Evolutionary conservation across 192 early-diverging fungal genomes (phyloP).

Genomic region (Piromyces sp.): DNA sequence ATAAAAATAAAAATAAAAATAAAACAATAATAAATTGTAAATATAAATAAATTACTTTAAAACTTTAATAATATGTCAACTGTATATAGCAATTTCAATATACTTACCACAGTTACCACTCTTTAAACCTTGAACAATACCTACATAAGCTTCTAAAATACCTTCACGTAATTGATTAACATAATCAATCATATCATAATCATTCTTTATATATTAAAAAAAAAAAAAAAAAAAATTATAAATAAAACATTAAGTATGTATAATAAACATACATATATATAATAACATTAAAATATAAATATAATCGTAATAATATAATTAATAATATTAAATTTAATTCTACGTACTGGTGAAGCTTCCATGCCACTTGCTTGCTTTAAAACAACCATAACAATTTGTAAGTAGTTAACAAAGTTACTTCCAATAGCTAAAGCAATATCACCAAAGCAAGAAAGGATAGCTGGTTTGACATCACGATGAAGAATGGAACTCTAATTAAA

Average conservation of each 20-base stretch:
- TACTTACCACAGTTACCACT: slow-evolving; percentile 47
- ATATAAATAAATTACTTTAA: too few relatives aligned
- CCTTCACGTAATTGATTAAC: slow-evolving; percentile 67
- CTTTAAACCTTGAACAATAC: slow-evolving; percentile 86
- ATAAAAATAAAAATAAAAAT: neutral
- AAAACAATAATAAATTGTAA: too few relatives aligned
- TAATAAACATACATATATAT: neutral
- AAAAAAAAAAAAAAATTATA: neutral
- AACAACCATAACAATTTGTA: slow-evolving; percentile 71
- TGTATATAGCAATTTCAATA: too few relatives aligned
- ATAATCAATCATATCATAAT: slow-evolving; percentile 74
- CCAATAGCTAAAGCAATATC: slow-evolving; percentile 95
- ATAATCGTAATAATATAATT: too few relatives aligned
- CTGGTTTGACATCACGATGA: slow-evolving; percentile 74
- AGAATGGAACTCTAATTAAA: slow-evolving; percentile 40
- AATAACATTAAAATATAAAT: too few relatives aligned
- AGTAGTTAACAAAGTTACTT: slow-evolving; percentile 53
- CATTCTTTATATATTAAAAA: slow-evolving; percentile 14
- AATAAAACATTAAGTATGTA: too few relatives aligned
- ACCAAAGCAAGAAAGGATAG: slow-evolving; percentile 88
- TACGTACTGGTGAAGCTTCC: neutral
- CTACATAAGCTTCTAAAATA: slow-evolving; percentile 88
- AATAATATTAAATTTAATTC: neutral
- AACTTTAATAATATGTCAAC: neutral
- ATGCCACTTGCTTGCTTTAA: slow-evolving; percentile 46